phyloP scores from a whole-genome alignment of 1,284 basidiomycete species.

The Microbotryomycetes sp. region DNA sequence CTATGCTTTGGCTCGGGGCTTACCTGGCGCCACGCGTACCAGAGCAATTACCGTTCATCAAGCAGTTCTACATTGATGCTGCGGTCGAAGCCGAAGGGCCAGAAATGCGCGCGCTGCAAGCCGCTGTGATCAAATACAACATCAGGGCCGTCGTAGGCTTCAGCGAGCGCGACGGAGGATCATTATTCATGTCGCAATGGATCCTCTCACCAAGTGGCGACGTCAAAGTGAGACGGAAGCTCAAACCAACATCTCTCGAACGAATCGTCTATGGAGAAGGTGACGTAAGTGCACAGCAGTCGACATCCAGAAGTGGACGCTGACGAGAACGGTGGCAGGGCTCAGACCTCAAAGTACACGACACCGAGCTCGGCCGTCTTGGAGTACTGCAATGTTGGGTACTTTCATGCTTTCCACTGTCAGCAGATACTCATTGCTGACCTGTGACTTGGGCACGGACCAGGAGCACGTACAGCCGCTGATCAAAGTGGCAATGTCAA shows the following conservation, averaged over 20 bases:
- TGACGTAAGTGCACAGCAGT: background rate
- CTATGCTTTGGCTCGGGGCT: too few species aligned
- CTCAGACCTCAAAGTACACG: slow-evolving; percentile 7
- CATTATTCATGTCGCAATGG: slow-evolving; percentile 10
- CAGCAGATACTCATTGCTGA: background rate
- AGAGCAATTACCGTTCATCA: slow-evolving; percentile 1
- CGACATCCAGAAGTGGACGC: too few species aligned
- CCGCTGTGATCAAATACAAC: background rate
- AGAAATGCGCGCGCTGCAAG: background rate
- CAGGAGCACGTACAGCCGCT: slow-evolving; percentile 4
- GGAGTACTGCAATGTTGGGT: slow-evolving; percentile 11
- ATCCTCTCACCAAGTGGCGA: background rate
- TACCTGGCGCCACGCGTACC: background rate
- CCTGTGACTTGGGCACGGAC: background rate
- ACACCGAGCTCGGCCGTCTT: slow-evolving; percentile 3
- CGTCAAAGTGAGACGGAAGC: slow-evolving; percentile 1
- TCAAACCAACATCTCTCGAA: slow-evolving; percentile 4
- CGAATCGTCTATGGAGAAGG: slow-evolving; percentile 4
- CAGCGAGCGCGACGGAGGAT: slow-evolving; percentile 7
- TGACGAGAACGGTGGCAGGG: background rate
- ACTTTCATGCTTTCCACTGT: background rate
- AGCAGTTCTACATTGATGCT: background rate
- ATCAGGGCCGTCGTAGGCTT: slow-evolving; percentile 8
- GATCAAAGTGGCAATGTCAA: slow-evolving; percentile 2
- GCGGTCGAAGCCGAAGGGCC: slow-evolving; percentile 5